These are phyloP conservation scores for Tagetes erecta DNA, from an alignment of 129 eudicot genomes.

Conservation along the genomic window DNA sequence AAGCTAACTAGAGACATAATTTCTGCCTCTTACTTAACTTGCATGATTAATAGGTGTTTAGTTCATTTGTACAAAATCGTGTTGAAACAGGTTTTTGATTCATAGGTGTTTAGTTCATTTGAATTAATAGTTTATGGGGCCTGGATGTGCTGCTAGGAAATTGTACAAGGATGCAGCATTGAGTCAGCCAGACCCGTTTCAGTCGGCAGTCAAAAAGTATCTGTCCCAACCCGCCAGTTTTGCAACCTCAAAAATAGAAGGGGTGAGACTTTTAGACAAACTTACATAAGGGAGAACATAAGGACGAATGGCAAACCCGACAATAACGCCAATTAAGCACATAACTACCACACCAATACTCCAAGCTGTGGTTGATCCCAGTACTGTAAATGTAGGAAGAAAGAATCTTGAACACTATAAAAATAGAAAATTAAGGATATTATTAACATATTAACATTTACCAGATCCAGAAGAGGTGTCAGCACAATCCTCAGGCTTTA, in stretches of 20 bases:
- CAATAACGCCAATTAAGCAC: constrained; percentile 51
- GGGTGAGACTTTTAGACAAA: constrained; percentile 7
- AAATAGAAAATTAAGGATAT: neutral
- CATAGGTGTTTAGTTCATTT: neutral
- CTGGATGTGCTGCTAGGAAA: neutral
- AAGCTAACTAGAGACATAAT: neutral
- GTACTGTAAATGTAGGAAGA: constrained; percentile 38
- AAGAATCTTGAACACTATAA: neutral
- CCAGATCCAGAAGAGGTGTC: constrained; percentile 52
- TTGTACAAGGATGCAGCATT: neutral
- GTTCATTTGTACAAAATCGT: neutral
- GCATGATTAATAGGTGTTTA: neutral
- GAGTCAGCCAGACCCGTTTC: neutral
- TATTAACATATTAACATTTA: constrained; percentile 11
- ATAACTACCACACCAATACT: constrained; percentile 49
- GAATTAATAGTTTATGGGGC: neutral
- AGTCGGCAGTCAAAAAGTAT: neutral
- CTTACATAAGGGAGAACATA: constrained; percentile 67
- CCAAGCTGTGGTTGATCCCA: constrained; percentile 54
- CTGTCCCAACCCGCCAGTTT: neutral
- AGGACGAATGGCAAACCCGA: constrained; percentile 72
- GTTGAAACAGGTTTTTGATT: neutral
- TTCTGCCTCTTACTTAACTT: neutral
- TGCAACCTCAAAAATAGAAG: neutral
- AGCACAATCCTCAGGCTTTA: constrained; percentile 65